These are phyloP conservation scores for Lichtheimia ornata DNA, from an alignment of 371 early-diverging fungal genomes.

Conservation along the genomic window DNA sequence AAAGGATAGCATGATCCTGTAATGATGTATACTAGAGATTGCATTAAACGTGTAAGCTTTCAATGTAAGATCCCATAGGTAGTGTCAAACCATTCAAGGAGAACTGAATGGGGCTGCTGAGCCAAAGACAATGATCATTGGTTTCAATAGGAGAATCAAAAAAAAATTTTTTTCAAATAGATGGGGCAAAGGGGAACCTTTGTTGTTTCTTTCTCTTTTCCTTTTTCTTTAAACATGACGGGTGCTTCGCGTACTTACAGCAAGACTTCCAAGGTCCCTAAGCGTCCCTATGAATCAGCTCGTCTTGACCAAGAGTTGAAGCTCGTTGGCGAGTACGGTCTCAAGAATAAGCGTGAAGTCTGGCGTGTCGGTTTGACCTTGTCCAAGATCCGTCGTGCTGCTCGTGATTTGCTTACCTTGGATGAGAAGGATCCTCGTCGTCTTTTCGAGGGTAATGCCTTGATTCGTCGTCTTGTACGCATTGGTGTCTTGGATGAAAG, in stretches of 20 bases:
- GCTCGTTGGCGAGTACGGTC: slow-evolving; percentile 98
- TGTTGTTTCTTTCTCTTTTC: slow-evolving; percentile 12
- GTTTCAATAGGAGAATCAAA: not conserved
- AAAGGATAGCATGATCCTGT: too few species aligned
- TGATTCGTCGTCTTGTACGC: slow-evolving; percentile 98
- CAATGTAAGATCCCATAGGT: not conserved
- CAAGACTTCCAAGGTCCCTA: slow-evolving; percentile 98
- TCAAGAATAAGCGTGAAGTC: slow-evolving; percentile 99
- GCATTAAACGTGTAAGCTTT: too few species aligned
- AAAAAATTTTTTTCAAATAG: slow-evolving; percentile 5
- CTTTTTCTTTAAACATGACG: slow-evolving; percentile 16
- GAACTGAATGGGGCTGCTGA: not conserved
- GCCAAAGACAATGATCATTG: not conserved
- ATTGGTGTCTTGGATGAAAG: slow-evolving; percentile 97
- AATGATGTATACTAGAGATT: too few species aligned
- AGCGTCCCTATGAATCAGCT: slow-evolving; percentile 98
- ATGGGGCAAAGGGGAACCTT: not conserved
- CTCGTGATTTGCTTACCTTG: slow-evolving; percentile 98
- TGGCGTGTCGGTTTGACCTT: slow-evolving; percentile 97
- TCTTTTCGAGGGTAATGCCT: slow-evolving; percentile 99
- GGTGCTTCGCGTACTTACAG: slow-evolving; percentile 47
- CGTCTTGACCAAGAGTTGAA: slow-evolving; percentile 99
- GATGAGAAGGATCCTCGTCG: slow-evolving; percentile 98
- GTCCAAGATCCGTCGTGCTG: slow-evolving; percentile 99
- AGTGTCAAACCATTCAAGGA: not conserved